phyloP scores from a whole-genome alignment of 129 eudicot genomes.

The Centaurea solstitialis region DNA sequence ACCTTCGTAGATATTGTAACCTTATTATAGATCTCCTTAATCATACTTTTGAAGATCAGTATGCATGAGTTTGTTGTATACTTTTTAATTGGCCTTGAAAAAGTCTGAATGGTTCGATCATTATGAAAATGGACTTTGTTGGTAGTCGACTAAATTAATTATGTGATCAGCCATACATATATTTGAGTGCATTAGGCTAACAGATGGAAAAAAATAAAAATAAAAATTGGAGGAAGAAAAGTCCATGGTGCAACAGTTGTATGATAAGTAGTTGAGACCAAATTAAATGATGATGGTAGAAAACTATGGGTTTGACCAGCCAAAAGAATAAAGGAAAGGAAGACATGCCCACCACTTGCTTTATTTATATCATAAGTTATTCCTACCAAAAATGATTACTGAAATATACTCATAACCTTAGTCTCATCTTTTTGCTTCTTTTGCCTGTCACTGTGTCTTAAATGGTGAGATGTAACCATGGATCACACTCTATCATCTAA shows the following conservation, averaged over 20 bases:
- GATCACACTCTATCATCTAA: neutral
- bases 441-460: conserved; percentile 9
- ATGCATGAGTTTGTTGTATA: neutral
- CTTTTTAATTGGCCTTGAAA: neutral
- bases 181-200: conserved; percentile 12
- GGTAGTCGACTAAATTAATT: neutral
- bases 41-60: neutral
- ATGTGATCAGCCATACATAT: neutral
- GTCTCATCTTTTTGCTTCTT: conserved; percentile 23
- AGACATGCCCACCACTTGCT: conserved; percentile 26
- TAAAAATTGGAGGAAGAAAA: neutral
- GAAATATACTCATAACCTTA: conserved; percentile 21
- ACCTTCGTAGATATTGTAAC: no score
- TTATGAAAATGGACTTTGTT: neutral
- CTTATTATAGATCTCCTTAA: neutral
- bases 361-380: neutral
- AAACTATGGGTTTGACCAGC: conserved; percentile 29
- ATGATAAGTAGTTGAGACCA: conserved; percentile 24
- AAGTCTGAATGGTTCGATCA: neutral
- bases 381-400: conserved; percentile 30
- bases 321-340: conserved; percentile 12
- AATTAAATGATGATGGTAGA: conserved; percentile 30
- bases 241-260: conserved; percentile 15
- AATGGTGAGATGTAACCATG: conserved; percentile 24
- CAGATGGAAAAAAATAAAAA: neutral